Evolutionary conservation across 305 asterid genomes (phyloP), one percentile per base, ranked within the genome.

Genomic region (Euphrasia arctica): DNA sequence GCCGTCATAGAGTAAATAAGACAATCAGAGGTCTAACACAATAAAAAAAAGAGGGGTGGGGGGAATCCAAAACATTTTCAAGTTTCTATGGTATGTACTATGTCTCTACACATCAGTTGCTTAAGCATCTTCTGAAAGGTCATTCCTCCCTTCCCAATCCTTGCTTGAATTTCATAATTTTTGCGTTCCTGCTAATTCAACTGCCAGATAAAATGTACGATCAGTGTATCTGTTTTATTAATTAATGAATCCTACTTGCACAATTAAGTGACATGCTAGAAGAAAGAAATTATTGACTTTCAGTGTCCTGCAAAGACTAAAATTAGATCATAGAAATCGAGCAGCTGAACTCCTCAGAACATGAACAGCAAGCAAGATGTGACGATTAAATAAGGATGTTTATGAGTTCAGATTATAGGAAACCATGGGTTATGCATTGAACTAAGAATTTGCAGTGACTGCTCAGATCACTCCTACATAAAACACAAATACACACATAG

Each of bases 81-180:
- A 39, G 54, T 39, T 66, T 70, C 61, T 27, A 54, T 48, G 50
- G 43, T 36, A 60, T 75, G 15, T 42, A 45, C 74, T 69, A 67
- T 43, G 67, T 63, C 72, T 70, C 82, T 60, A 48, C 43, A 54
- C 63, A 77, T 61, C 73, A 67, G 56, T 72, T 49, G 62, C 60
- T 71, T 65, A 58, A 54, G 72, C 58, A 62, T 68, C 64, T 64
- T 63, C 61, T 25, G 11, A 61, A 68, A 70, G 52, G 66, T 47
- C 66, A 43, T 54, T 62, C 56, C 31, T 59, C 71, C 58, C 42
- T 57, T 65, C 66, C 63, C 70, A 65, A 41, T 60, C 74, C 43
- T 63, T 22, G 66, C 54, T 65, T 47, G 58, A 66, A 43, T 58
- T 66, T 15, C 41, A 27, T 43, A 67, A 63, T 31, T 36, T 41